Evolutionary conservation across 2,329 filamentous ascomycete genomes (phyloP), one percentile per base, ranked within the genome.

Genomic region (Botrytis tulipae): DNA sequence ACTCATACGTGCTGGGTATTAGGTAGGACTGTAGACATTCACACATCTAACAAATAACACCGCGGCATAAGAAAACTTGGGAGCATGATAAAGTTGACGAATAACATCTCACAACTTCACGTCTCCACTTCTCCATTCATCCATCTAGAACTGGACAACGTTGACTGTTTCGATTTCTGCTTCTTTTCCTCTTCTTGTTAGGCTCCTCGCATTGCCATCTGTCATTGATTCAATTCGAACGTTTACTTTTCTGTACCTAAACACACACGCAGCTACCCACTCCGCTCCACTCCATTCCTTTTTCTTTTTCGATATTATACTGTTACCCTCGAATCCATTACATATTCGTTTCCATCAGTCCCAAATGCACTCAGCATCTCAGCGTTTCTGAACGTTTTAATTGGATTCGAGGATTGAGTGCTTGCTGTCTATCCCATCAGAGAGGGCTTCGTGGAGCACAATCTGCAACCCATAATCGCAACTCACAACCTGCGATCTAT

Each of bases 201-300:
- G 16, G n/a, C 40, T 46, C n/a, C n/a, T 63, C 61, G 61, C 61
- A 63, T 63, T 44, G 61, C 61, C 61, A 63, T 63, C 62, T 44
- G 40, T 65, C 62, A 65, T 65, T 65, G 40, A 65, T 42, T 29
- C 51, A 18, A 29, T 57, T 57, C 62, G 40, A 65, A 32, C n/a
- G 62, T n/a, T 65, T 6, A 65, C 25, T 18, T 9, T 35, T 25
- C 35, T 37, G 32, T 5, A 25, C 32, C 37, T 16, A 37, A 37
- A n/a, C 25, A 37, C 22, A 22, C 59, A 37, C 59, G 35, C 59
- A 62, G 37, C 60, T 29, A 42, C 20, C 60, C 60, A 40, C 32
- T 61, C 35, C 35, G 35, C 35, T 40, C 59, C 59, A 61, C 48
- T 54, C 48, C 48, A 54, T 54, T 54, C 14, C 25, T 54, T 61